phyloP scores from a whole-genome alignment of 106 monocot species.

The Hemerocallis citrina region DNA sequence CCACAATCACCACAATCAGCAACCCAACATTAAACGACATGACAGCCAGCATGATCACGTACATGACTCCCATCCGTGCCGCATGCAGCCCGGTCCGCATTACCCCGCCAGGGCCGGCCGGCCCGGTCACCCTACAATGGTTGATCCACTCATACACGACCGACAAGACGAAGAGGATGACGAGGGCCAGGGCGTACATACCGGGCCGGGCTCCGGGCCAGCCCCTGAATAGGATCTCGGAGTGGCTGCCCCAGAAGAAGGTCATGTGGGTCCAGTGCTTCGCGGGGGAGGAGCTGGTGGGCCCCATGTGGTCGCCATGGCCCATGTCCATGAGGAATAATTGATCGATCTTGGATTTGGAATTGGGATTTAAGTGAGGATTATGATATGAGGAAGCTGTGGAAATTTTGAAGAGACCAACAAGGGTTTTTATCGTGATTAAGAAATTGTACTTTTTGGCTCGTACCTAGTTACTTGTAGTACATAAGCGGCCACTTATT shows the following conservation, averaged over 20 bases:
- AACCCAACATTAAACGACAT: conserved; percentile 76
- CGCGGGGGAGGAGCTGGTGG: neutral
- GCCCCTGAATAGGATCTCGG: conserved; percentile 46
- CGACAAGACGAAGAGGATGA: conserved; percentile 29
- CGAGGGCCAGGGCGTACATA: conserved; percentile 53
- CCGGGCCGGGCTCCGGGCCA: conserved; percentile 50
- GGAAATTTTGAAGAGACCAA: too few relatives aligned
- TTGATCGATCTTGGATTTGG: too few relatives aligned
- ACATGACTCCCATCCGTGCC: conserved; percentile 28
- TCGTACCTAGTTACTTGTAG: too few relatives aligned
- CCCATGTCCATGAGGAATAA: conserved; percentile 1
- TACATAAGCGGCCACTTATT: too few relatives aligned
- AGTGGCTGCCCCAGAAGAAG: conserved; percentile 63
- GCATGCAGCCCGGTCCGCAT: conserved; percentile 26
- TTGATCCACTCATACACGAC: conserved; percentile 23
- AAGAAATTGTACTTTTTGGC: too few relatives aligned
- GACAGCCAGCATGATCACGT: conserved; percentile 52
- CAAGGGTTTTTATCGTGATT: too few relatives aligned
- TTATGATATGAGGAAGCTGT: too few relatives aligned
- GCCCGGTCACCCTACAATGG: conserved; percentile 2
- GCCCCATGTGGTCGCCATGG: neutral
- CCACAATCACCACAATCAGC: conserved; percentile 26
- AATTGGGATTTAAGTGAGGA: too few relatives aligned
- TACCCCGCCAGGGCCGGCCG: conserved; percentile 1
- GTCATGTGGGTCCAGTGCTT: conserved; percentile 38